phyloP scores from a whole-genome alignment of 2,329 filamentous ascomycete genomes.

The Exophiala aquamarina region DNA sequence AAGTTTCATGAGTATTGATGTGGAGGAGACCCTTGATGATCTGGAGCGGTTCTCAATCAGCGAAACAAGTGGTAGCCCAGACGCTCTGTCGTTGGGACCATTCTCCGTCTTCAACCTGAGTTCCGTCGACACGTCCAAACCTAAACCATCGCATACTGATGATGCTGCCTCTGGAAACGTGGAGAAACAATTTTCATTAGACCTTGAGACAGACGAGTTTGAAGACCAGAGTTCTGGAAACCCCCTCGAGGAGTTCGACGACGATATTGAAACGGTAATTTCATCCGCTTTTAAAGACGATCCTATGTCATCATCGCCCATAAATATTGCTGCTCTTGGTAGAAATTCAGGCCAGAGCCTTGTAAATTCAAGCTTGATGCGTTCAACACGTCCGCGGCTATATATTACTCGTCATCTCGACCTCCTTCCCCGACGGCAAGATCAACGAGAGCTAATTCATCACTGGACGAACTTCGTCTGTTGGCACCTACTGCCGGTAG shows the following conservation, averaged over 20 bases:
- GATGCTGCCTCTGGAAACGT: too few relatives aligned
- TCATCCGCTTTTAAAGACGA: background rate
- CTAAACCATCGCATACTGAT: too few relatives aligned
- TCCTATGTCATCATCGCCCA: background rate
- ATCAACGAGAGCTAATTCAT: slow-evolving; percentile 30
- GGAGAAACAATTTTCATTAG: too few relatives aligned
- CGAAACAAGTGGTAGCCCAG: background rate
- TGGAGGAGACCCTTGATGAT: slow-evolving; percentile 16
- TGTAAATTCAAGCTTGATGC: too few relatives aligned
- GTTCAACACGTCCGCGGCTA: too few relatives aligned
- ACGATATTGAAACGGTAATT: slow-evolving; percentile 12
- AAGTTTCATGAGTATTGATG: slow-evolving; percentile 16
- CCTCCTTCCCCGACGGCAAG: slow-evolving; percentile 15
- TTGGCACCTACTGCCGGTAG: slow-evolving; percentile 32
- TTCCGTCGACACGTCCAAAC: too few relatives aligned
- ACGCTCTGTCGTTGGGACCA: slow-evolving; percentile 12
- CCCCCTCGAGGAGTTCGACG: slow-evolving; percentile 4
- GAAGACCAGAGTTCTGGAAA: too few relatives aligned
- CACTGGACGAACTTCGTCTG: slow-evolving; percentile 34
- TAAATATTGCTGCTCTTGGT: too few relatives aligned
- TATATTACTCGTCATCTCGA: slow-evolving; percentile 16
- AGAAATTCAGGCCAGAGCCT: too few relatives aligned
- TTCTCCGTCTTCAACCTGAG: slow-evolving; percentile 17
- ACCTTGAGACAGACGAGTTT: too few relatives aligned
- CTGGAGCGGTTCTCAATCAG: slow-evolving; percentile 12